phyloP scores from a whole-genome alignment of 2,329 filamentous ascomycete species.

The Cercospora zeae-maydis region DNA sequence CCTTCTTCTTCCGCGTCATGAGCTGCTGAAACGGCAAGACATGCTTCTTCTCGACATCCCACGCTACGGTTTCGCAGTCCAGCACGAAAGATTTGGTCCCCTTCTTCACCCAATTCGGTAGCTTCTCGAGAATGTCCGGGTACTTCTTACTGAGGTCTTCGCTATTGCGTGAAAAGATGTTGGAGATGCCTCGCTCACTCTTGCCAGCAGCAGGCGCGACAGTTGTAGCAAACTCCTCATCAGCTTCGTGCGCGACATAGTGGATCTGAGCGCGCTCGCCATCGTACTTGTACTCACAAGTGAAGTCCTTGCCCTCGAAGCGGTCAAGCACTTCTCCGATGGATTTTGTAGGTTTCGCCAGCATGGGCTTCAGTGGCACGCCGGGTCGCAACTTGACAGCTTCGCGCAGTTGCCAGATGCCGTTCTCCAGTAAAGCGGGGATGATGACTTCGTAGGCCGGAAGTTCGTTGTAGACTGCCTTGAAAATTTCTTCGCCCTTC shows the following conservation, averaged over 20 bases:
- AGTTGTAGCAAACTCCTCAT: conserved; percentile 64
- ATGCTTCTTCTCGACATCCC: conserved; percentile 93
- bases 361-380: conserved; percentile 94
- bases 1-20: conserved; percentile 97
- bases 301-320: conserved; percentile 92
- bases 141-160: conserved; percentile 98
- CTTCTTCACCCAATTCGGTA: conserved; percentile 83
- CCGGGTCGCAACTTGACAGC: conserved; percentile 89
- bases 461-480: conserved; percentile 81
- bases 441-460: conserved; percentile 95
- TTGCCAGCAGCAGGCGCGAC: conserved; percentile 60
- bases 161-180: conserved; percentile 96
- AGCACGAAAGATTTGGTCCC: conserved; percentile 93
- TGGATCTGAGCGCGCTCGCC: conserved; percentile 98
- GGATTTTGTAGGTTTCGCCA: conserved; percentile 96
- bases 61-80: conserved; percentile 97
- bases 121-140: conserved; percentile 85
- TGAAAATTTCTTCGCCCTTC: conserved; percentile 79
- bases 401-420: conserved; percentile 76
- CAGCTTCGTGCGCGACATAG: conserved; percentile 80
- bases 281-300: conserved; percentile 99
- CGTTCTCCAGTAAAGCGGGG: conserved; percentile 80
- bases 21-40: conserved; percentile 95
- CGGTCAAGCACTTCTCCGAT: conserved; percentile 96
- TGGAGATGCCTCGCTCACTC: conserved; percentile 69